Evolutionary conservation across 2,329 filamentous ascomycete genomes (phyloP).

Genomic region (Fusarium anthophilum): DNA sequence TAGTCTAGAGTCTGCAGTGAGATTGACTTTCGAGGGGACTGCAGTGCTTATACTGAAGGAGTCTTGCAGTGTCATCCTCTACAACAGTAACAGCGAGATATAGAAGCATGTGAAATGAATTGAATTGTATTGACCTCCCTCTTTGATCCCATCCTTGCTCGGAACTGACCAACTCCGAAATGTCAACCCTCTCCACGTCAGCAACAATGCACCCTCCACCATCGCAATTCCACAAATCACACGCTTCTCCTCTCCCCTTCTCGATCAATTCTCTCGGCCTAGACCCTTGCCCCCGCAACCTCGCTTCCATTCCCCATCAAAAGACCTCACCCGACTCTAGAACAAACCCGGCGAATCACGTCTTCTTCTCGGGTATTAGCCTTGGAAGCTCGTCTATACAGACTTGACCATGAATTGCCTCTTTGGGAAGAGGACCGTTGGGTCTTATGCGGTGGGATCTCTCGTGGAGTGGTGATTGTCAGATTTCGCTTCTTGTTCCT

Average conservation of each 20-base stretch:
- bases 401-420: slow-evolving; percentile 5
- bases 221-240: slow-evolving; percentile 19
- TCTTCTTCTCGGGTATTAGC: slow-evolving; percentile 14
- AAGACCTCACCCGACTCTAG: slow-evolving; percentile 16
- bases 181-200: slow-evolving; percentile 19
- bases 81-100: neutral
- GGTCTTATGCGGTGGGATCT: neutral
- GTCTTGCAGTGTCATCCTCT: neutral
- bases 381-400: slow-evolving; percentile 24
- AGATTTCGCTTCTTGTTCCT: neutral
- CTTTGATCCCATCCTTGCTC: slow-evolving; percentile 9
- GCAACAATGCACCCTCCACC: slow-evolving; percentile 3
- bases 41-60: neutral
- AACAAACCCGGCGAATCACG: slow-evolving; percentile 13
- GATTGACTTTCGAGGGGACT: neutral
- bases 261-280: slow-evolving; percentile 18
- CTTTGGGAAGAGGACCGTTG: neutral
- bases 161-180: slow-evolving; percentile 23
- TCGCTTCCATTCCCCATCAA: slow-evolving; percentile 12
- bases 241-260: slow-evolving; percentile 7
- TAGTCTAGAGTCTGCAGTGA: neutral
- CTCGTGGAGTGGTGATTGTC: neutral
- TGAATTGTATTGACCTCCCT: neutral
- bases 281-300: slow-evolving; percentile 29
- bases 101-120: neutral